Conservation (phyloP, 1,284 basidiomycete species). For the Cutaneotrichosporon cavernicola region DNA sequence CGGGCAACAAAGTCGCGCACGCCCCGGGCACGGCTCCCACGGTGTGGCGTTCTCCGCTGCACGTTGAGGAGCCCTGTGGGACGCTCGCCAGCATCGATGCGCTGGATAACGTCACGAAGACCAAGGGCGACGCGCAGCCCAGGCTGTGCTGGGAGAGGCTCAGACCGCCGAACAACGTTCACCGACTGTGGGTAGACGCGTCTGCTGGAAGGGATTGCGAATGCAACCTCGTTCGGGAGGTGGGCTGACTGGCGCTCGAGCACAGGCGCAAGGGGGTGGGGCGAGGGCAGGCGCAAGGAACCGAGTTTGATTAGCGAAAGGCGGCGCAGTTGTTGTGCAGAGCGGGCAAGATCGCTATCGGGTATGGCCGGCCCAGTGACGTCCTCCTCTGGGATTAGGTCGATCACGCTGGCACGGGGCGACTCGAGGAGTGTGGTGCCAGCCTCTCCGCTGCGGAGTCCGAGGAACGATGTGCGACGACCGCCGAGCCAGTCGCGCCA, state of each 20-base stretch:
- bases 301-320: constrained; percentile 40
- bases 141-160: constrained; percentile 36
- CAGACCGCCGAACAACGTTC: constrained; percentile 28
- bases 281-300: constrained; percentile 42
- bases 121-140: constrained; percentile 36
- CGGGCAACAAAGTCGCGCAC: constrained; percentile 44
- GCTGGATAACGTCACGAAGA: constrained; percentile 32
- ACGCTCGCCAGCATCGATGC: constrained; percentile 35
- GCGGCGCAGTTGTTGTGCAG: constrained; percentile 37
- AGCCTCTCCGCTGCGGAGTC: constrained; percentile 15
- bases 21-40: constrained; percentile 34
- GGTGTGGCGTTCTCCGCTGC: constrained; percentile 16
- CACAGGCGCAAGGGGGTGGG: constrained; percentile 43
- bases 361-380: constrained; percentile 1
- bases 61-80: constrained; percentile 21
- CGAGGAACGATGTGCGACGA: constrained; percentile 22
- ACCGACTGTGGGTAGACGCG: constrained; percentile 45
- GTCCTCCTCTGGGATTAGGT: constrained; percentile 12
- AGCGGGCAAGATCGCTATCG: constrained; percentile 18
- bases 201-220: constrained; percentile 39
- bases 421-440: constrained; percentile 18
- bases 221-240: constrained; percentile 46
- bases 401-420: constrained; percentile 16
- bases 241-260: constrained; percentile 38
- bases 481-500: constrained; percentile 26